Evolutionary conservation across 176 grass and related monocot species (phyloP), one percentile per base, ranked within the genome.

Genomic region (Ensete glaucum): DNA sequence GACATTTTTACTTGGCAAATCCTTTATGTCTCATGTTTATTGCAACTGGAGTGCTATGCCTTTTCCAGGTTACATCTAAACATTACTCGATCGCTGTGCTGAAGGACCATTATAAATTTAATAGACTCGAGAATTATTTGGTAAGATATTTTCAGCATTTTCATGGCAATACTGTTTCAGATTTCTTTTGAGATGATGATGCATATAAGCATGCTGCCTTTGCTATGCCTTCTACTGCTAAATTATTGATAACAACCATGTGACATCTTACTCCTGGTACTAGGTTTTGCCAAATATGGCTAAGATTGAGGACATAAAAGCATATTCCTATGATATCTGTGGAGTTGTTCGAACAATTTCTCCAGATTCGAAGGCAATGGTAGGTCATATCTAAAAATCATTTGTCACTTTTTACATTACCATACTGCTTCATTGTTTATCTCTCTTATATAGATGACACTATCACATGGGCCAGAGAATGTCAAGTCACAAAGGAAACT

Each of bases 231-330:
- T 68, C 17, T 20, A 19, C 7, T 20, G 52, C 11, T 85, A 81
- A 43, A 52, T 53, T 21, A 78, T 54, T 78, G 27, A 75, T 21
- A 60, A 76, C 65, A 76, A 73, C 75, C 72, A 76, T 49, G 11
- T 82, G 43, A 54, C 10, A 60, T 84, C 34, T 49, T 59, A 50
- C 73, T 75, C 26, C 26, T 67, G 1, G 6, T 19, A 13, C 7
- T 81, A 99, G 95, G 87, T 99, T 85, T 84, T 99, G 73, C 95
- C 95, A 73, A 99, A 99, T 76, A 89, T 94, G 84, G 95, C 79
- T 65, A 89, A 84, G 65, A 83, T 99, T 84, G 95, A 94, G 80
- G 90, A 91, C 78, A 91, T 99, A 78, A 88, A 84, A 78, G 82
- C 88, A 48, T 69, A 81, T 68, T 77, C 57, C 17, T 99, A 99